Conservation (phyloP, 1,284 basidiomycete species). For the Mycena sp. region DNA sequence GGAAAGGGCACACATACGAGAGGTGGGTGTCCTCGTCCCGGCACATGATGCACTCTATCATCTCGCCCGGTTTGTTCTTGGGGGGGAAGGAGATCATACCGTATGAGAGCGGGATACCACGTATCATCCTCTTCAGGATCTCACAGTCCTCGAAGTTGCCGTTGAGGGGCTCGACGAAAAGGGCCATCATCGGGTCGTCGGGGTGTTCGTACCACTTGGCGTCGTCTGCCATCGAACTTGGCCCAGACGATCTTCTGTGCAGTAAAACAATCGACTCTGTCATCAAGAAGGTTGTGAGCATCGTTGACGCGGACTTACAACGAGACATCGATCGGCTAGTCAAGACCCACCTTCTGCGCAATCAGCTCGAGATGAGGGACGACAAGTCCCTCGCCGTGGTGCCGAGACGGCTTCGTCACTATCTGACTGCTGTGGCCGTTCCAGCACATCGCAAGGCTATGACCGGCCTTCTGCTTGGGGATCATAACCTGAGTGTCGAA, state of each 20-base stretch:
- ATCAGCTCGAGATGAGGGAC: not conserved
- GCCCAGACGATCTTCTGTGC: not conserved
- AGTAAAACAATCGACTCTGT: not conserved
- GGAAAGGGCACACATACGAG: not conserved
- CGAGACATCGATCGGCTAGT: not conserved
- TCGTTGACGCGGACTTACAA: slow-evolving; percentile 2
- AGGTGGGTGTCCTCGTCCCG: not conserved
- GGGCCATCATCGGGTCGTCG: not conserved
- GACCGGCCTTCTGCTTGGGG: not conserved
- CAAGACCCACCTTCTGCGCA: not conserved
- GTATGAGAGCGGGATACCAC: not conserved
- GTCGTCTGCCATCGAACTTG: not conserved
- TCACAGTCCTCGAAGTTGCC: not conserved
- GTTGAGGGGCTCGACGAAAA: not conserved
- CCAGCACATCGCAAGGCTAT: slow-evolving; percentile 1
- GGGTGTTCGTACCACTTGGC: not conserved
- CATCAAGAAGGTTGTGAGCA: not conserved
- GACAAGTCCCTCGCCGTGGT: not conserved
- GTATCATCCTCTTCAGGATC: not conserved
- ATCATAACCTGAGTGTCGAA: not conserved
- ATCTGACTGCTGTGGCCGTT: not conserved
- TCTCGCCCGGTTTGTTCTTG: not conserved
- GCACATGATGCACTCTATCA: slow-evolving; percentile 4
- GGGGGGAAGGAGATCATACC: not conserved
- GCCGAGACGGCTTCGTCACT: not conserved